Evolutionary conservation across 2,329 filamentous ascomycete genomes (phyloP).

Genomic region (Claviceps lovelessii): DNA sequence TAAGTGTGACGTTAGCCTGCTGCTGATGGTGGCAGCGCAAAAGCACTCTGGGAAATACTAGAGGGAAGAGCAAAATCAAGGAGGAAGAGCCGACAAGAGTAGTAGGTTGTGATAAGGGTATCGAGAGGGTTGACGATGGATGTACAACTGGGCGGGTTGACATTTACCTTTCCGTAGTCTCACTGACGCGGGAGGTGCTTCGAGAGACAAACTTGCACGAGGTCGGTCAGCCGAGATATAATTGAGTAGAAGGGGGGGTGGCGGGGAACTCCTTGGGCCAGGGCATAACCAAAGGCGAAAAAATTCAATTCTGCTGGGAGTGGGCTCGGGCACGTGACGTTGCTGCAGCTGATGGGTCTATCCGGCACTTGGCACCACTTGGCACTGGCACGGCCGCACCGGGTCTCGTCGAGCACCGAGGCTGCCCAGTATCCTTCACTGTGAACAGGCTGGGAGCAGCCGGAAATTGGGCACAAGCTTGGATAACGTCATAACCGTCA

Average conservation of each 20-base stretch:
- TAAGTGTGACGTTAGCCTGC: conserved; percentile 21
- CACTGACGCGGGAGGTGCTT: conserved; percentile 17
- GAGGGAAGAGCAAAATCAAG: neutral
- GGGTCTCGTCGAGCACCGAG: no score
- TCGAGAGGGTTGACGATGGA: conserved; percentile 11
- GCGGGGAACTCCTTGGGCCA: conserved; percentile 26
- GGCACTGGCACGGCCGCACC: no score
- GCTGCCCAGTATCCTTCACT: no score
- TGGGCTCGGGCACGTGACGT: conserved; percentile 22
- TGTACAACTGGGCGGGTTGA: conserved; percentile 7
- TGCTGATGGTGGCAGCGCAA: neutral
- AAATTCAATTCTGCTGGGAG: conserved; percentile 27
- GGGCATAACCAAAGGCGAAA: conserved; percentile 26
- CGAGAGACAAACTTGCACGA: conserved; percentile 21
- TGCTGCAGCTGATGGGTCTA: conserved; percentile 4
- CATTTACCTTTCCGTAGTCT: conserved; percentile 12
- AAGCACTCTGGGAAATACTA: neutral
- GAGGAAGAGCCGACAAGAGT: neutral
- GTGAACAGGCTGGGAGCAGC: neutral
- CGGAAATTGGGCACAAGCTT: neutral
- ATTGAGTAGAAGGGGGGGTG: conserved; percentile 25
- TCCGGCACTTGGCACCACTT: neutral
- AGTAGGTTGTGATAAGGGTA: neutral
- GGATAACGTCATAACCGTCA: conserved; percentile 10
- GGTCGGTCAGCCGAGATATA: conserved; percentile 23